These are phyloP conservation scores for Ailanthus altissimus DNA, from an alignment of 345 rosid genomes.

Conservation along the genomic window DNA sequence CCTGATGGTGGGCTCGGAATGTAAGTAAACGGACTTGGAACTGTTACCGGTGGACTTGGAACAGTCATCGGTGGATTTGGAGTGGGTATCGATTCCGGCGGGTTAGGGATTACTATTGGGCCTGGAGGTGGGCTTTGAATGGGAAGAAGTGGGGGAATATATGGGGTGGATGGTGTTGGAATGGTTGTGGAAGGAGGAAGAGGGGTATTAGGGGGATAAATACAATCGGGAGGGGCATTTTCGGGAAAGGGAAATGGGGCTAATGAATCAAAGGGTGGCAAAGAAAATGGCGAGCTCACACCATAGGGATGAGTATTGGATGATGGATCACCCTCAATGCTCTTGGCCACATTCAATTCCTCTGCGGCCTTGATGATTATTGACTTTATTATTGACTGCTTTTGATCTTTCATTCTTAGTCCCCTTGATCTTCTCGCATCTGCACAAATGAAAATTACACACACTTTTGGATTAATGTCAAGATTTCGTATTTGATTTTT, in stretches of 20 bases:
- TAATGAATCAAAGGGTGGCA: slow-evolving; percentile 61
- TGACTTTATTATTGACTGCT: slow-evolving; percentile 22
- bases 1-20: slow-evolving; percentile 55
- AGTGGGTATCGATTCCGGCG: slow-evolving; percentile 15
- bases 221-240: slow-evolving; percentile 56
- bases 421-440: slow-evolving; percentile 41
- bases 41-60: slow-evolving; percentile 31
- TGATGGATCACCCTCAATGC: slow-evolving; percentile 45
- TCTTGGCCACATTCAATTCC: slow-evolving; percentile 37
- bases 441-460: slow-evolving; percentile 14
- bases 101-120: slow-evolving; percentile 26
- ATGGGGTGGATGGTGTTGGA: slow-evolving; percentile 36
- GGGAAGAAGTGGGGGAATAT: slow-evolving; percentile 38
- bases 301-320: slow-evolving; percentile 48
- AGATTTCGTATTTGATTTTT: too few relatives aligned
- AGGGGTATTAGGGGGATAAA: slow-evolving; percentile 60
- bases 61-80: slow-evolving; percentile 30
- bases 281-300: slow-evolving; percentile 55
- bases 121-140: slow-evolving; percentile 50
- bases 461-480: too few relatives aligned
- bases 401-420: slow-evolving; percentile 4
- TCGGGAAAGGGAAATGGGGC: slow-evolving; percentile 48
- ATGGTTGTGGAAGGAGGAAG: slow-evolving; percentile 32
- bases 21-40: slow-evolving; percentile 29
- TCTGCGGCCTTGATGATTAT: slow-evolving; percentile 27